A percentile compares a stretch with the other conserved stretches of the same genome.
These are phyloP conservation scores for barrel medic (Medicago truncatula) DNA, from an alignment of 306 rosid species.

Conservation along the genomic window MtrunA17r5.0-ANR NC_053049.1:45639501-45640000, in stretches of 20 bases:
- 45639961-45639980: too few species aligned
- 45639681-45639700: conserved; percentile 3
- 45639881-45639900: neutral
- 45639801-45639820: too few species aligned
- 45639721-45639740: too few species aligned
- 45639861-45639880: conserved; percentile 41
- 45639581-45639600: conserved; percentile 43
- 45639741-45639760: conserved; percentile 16
- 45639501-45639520: neutral
- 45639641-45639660: neutral
- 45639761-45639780: too few species aligned
- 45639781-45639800: too few species aligned
- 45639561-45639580: conserved; percentile 36
- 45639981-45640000: too few species aligned
- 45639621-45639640: neutral
- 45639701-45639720: neutral
- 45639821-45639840: neutral
- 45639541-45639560: conserved; percentile 53
- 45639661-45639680: neutral
- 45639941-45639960: too few species aligned
- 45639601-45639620: conserved; percentile 14
- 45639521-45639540: conserved; percentile 24
- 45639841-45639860: conserved; percentile 15
- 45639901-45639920: neutral
- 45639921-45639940: too few species aligned